Percentiles rank a stretch among this genome's conserved stretches.
Evolutionary conservation across 768 basidiomycete species (phyloP).

Genomic region (Boletus barrowsii): DNA sequence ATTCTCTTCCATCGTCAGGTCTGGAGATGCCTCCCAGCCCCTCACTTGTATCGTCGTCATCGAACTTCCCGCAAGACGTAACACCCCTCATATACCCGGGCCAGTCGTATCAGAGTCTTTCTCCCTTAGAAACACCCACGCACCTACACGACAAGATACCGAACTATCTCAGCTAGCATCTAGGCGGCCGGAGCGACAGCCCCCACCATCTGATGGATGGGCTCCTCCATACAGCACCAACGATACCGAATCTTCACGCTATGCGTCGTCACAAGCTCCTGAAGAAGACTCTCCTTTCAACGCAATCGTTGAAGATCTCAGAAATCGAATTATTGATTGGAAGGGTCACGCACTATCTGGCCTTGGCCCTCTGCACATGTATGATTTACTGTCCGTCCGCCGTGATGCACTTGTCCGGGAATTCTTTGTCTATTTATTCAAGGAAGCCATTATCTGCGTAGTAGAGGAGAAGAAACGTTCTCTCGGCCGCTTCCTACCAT

Average conservation of each 20-base stretch:
- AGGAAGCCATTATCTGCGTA: slow-evolving; percentile 98
- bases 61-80: slow-evolving; percentile 81
- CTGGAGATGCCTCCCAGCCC: slow-evolving; percentile 68
- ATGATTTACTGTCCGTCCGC: slow-evolving; percentile 85
- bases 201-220: slow-evolving; percentile 24
- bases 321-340: slow-evolving; percentile 92
- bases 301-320: slow-evolving; percentile 84
- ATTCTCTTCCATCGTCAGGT: slow-evolving; percentile 76
- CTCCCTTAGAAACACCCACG: slow-evolving; percentile 28
- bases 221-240: slow-evolving; percentile 26
- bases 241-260: slow-evolving; percentile 33
- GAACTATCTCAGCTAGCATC: slow-evolving; percentile 14
- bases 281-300: slow-evolving; percentile 77
- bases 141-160: slow-evolving; percentile 22
- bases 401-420: slow-evolving; percentile 88
- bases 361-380: slow-evolving; percentile 87
- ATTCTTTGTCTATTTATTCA: slow-evolving; percentile 96
- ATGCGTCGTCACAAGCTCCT: slow-evolving; percentile 16
- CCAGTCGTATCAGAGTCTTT: slow-evolving; percentile 51
- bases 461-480: slow-evolving; percentile 91
- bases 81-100: slow-evolving; percentile 47
- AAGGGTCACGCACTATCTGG: slow-evolving; percentile 90
- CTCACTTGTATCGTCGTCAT: slow-evolving; percentile 93
- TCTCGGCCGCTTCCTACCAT: slow-evolving; percentile 69
- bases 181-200: slow-evolving; percentile 15